A percentile compares a stretch with the other conserved stretches of the same genome.
Conservation (phyloP, 2,329 filamentous ascomycete genomes). For the Mycosphaerelloides madeirae region DNA sequence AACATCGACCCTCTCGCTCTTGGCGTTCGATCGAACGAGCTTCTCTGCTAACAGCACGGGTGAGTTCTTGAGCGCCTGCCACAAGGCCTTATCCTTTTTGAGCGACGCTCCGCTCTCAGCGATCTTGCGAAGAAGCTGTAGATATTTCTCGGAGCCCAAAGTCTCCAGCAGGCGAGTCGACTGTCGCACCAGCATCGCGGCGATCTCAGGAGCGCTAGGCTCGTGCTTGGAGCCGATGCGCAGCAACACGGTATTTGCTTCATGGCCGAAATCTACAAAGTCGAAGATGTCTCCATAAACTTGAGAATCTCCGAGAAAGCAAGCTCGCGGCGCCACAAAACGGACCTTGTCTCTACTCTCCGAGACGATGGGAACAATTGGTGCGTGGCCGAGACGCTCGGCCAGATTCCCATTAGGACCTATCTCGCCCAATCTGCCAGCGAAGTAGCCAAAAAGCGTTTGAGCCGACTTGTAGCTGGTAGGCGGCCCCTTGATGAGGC, state of each 20-base stretch:
- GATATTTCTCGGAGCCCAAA: constrained; percentile 81
- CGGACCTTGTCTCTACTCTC: constrained; percentile 34
- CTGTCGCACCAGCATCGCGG: constrained; percentile 74
- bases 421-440: constrained; percentile 70
- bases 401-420: constrained; percentile 52
- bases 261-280: constrained; percentile 86
- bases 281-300: constrained; percentile 90
- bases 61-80: constrained; percentile 67
- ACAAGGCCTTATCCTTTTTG: constrained; percentile 73
- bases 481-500: constrained; percentile 68
- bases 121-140: constrained; percentile 74
- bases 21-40: constrained; percentile 56
- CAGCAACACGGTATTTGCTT: constrained; percentile 83
- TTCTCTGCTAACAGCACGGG: constrained; percentile 79
- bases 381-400: constrained; percentile 57
- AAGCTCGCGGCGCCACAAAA: constrained; percentile 64
- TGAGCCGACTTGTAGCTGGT: constrained; percentile 61
- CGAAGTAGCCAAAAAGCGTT: constrained; percentile 76
- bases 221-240: constrained; percentile 88
- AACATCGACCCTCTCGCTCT: constrained; percentile 47
- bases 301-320: constrained; percentile 70
- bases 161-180: constrained; percentile 75
- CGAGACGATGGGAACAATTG: constrained; percentile 64
- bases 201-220: constrained; percentile 81
- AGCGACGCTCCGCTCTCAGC: constrained; percentile 66